Evolutionary conservation across 805 yeast genomes (phyloP).

Genomic region (Saccharomycopsis schoenii): DNA sequence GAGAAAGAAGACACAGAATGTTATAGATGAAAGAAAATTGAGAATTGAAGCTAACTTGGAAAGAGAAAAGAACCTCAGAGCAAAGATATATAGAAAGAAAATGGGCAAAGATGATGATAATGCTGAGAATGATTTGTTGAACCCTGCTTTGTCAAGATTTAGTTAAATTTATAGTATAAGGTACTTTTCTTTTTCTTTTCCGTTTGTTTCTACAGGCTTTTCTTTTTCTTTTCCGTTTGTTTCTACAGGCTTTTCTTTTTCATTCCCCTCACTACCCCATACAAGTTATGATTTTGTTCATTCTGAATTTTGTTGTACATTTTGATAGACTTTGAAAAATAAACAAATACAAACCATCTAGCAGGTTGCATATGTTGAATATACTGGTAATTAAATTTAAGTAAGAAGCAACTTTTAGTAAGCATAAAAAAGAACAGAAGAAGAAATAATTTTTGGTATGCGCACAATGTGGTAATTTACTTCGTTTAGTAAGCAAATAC

Average conservation of each 20-base stretch:
- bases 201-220: background rate
- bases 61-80: constrained; percentile 63
- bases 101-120: constrained; percentile 27
- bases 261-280: background rate
- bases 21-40: constrained; percentile 25
- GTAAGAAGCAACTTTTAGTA: background rate
- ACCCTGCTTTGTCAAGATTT: constrained; percentile 42
- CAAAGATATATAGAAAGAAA: constrained; percentile 27
- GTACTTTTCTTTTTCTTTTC: background rate
- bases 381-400: background rate
- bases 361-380: no score
- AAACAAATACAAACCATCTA: no score
- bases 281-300: background rate
- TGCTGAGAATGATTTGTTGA: constrained; percentile 39
- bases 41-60: constrained; percentile 36
- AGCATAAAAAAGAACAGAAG: background rate
- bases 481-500: background rate
- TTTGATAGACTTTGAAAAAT: background rate
- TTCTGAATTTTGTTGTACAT: background rate
- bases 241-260: background rate
- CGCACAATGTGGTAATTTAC: background rate
- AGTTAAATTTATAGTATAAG: constrained; percentile 5
- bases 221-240: background rate
- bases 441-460: background rate
- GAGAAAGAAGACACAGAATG: constrained; percentile 25